These are phyloP conservation scores for Plantago elongata DNA, from an alignment of 257 asterid genomes.

Conservation along the genomic window DNA sequence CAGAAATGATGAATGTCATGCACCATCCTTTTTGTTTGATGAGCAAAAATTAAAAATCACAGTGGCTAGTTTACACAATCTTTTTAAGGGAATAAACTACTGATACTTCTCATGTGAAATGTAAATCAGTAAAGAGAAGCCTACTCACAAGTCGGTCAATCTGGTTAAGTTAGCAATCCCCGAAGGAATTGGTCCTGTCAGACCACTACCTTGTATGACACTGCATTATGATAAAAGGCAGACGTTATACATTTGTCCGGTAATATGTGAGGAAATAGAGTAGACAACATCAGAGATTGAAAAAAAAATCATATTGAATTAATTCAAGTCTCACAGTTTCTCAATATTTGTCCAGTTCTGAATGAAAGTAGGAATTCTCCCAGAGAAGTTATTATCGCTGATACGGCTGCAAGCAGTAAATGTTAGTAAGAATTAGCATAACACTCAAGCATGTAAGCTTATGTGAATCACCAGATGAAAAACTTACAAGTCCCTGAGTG, in stretches of 20 bases:
- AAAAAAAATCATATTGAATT: not conserved
- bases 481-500: slow-evolving; percentile 59
- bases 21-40: not conserved
- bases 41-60: not conserved
- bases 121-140: not conserved
- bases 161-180: slow-evolving; percentile 50
- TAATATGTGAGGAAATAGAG: not conserved
- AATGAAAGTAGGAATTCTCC: slow-evolving; percentile 56
- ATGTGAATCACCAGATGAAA: slow-evolving; percentile 2
- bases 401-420: slow-evolving; percentile 49
- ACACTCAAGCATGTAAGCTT: not conserved
- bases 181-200: slow-evolving; percentile 60
- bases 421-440: too few relatives aligned
- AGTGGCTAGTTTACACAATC: too few relatives aligned
- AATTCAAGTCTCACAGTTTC: slow-evolving; percentile 39
- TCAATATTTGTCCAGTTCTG: slow-evolving; percentile 48
- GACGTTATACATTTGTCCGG: slow-evolving; percentile 1
- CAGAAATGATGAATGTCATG: slow-evolving; percentile 5
- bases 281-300: not conserved
- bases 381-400: slow-evolving; percentile 51
- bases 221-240: slow-evolving; percentile 29
- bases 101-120: not conserved
- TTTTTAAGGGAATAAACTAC: not conserved
- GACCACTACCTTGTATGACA: slow-evolving; percentile 61
- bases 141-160: slow-evolving; percentile 60